Conservation (phyloP, 306 rosid genomes). For the Biancaea sappan region DNA sequence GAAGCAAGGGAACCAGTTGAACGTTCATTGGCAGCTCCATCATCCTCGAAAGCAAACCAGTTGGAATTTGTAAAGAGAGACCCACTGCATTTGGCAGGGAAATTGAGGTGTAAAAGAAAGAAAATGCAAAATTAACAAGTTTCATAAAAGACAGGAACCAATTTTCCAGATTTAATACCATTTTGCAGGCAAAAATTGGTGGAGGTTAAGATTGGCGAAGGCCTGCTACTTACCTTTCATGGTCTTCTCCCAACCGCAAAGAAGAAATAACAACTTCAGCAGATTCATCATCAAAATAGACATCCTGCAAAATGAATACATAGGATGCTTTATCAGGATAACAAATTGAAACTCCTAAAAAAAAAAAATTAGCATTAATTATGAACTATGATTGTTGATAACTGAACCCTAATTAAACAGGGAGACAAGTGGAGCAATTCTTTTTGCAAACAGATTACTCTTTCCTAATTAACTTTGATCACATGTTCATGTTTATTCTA, state of each 20-base stretch:
- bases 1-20: slow-evolving; percentile 71
- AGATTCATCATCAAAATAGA: slow-evolving; percentile 97
- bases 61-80: slow-evolving; percentile 97
- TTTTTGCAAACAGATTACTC: not conserved
- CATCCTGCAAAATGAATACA: slow-evolving; percentile 65
- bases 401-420: not conserved
- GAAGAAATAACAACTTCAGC: slow-evolving; percentile 98
- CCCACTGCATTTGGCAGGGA: slow-evolving; percentile 58
- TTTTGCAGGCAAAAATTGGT: slow-evolving; percentile 4
- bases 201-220: not conserved
- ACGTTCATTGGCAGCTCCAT: slow-evolving; percentile 62
- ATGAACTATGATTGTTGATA: not conserved
- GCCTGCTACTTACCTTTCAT: slow-evolving; percentile 68
- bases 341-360: slow-evolving; percentile 7
- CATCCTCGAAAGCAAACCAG: slow-evolving; percentile 98
- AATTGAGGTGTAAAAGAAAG: slow-evolving; percentile 23
- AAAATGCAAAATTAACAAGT: not conserved
- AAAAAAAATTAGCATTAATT: not conserved
- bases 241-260: slow-evolving; percentile 95
- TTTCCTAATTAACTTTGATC: not conserved
- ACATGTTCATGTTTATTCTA: slow-evolving; percentile 1
- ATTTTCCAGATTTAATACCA: too few species aligned
- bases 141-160: not conserved
- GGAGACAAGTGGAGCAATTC: not conserved
- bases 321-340: slow-evolving; percentile 34